phyloP scores from a whole-genome alignment of 1,139 yeast genomes.

The Hyphopichia wangnamkhiaoensis region DNA sequence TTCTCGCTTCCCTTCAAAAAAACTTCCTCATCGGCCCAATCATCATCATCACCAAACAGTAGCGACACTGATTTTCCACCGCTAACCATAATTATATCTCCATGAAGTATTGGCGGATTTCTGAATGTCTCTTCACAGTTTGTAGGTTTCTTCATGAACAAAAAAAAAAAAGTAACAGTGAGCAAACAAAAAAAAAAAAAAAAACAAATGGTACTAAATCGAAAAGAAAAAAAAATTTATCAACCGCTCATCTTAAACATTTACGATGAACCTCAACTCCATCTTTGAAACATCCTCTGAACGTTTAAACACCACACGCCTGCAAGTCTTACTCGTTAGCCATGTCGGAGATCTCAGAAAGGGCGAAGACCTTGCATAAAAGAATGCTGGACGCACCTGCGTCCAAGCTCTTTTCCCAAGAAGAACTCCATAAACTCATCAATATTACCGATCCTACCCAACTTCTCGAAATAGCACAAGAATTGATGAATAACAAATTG shows the following conservation, averaged over 20 bases:
- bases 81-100: not conserved
- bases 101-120: not conserved
- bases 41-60: slow-evolving; percentile 10
- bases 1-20: slow-evolving; percentile 1
- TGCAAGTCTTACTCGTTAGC: not conserved
- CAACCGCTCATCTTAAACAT: too few relatives aligned
- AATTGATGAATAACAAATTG: slow-evolving; percentile 61
- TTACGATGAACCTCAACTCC: too few relatives aligned
- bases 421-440: slow-evolving; percentile 53
- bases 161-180: too few relatives aligned
- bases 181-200: too few relatives aligned
- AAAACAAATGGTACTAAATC: too few relatives aligned
- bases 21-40: slow-evolving; percentile 2
- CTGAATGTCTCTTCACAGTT: not conserved
- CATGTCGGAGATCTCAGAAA: slow-evolving; percentile 37
- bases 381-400: slow-evolving; percentile 56
- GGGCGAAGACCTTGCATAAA: slow-evolving; percentile 57
- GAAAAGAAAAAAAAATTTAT: too few relatives aligned
- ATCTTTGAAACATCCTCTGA: too few relatives aligned
- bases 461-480: slow-evolving; percentile 64
- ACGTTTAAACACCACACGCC: too few relatives aligned
- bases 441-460: slow-evolving; percentile 38
- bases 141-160: too few relatives aligned
- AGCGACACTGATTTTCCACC: slow-evolving; percentile 1
- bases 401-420: slow-evolving; percentile 54